Conservation (phyloP, 495 filamentous ascomycete genomes). For the Penicillium maclennaniae region DNA sequence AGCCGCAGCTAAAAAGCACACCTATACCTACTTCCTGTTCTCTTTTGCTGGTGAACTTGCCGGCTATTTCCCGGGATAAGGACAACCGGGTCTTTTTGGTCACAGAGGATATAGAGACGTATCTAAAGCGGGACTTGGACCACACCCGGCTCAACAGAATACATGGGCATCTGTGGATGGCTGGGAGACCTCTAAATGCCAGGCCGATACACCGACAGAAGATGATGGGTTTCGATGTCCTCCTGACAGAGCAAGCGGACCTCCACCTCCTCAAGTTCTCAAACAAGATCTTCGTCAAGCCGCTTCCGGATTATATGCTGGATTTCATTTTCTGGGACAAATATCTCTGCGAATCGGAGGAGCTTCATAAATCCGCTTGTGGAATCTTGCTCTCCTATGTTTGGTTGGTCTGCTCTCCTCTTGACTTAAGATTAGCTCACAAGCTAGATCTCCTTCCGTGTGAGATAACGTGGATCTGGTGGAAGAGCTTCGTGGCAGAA, state of each 20-base stretch:
- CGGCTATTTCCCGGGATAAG: slow-evolving; percentile 7
- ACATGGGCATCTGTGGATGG: slow-evolving; percentile 9
- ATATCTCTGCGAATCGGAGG: slow-evolving; percentile 8
- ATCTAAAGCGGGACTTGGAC: slow-evolving; percentile 9
- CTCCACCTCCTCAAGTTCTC: slow-evolving; percentile 8
- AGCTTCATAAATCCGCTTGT: slow-evolving; percentile 6
- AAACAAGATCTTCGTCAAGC: slow-evolving; percentile 8
- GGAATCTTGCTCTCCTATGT: slow-evolving; percentile 8
- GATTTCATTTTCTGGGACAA: slow-evolving; percentile 4
- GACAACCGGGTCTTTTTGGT: slow-evolving; percentile 9
- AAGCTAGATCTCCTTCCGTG: slow-evolving; percentile 6
- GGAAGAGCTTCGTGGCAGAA: slow-evolving; percentile 7
- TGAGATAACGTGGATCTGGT: slow-evolving; percentile 9
- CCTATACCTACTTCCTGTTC: slow-evolving; percentile 1
- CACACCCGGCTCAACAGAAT: slow-evolving; percentile 8
- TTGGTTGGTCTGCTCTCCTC: slow-evolving; percentile 5
- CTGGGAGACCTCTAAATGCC: slow-evolving; percentile 10
- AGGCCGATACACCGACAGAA: slow-evolving; percentile 9
- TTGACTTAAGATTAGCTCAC: slow-evolving; percentile 5
- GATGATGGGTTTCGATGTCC: slow-evolving; percentile 9
- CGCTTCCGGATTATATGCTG: slow-evolving; percentile 7
- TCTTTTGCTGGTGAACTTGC: slow-evolving; percentile 7
- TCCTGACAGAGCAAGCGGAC: slow-evolving; percentile 12
- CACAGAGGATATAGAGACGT: slow-evolving; percentile 7
- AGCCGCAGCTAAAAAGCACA: slow-evolving; percentile 3